Conservation (phyloP, 176 grass and related monocot species). For the bread wheat (Triticum aestivum) region IWGSC_CS_RefSeq_v2.1 NC_057803.1:84597974-84598473, state of each 20-base stretch:
- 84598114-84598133: constrained; percentile 1
- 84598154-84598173: constrained; percentile 44
- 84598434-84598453: constrained; percentile 42
- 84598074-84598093: background rate
- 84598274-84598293: constrained; percentile 58
- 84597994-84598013: constrained; percentile 25
- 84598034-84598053: background rate
- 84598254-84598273: constrained; percentile 86
- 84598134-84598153: constrained; percentile 32
- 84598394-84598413: constrained; percentile 97
- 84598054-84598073: background rate
- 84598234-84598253: constrained; percentile 65
- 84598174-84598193: constrained; percentile 34
- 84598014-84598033: constrained; percentile 2
- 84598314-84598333: constrained; percentile 80
- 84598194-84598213: background rate
- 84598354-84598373: constrained; percentile 87
- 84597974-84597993: constrained; percentile 74
- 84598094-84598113: constrained; percentile 2
- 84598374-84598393: constrained; percentile 74
- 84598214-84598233: constrained; percentile 38
- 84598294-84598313: constrained; percentile 92
- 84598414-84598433: constrained; percentile 85
- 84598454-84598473: constrained; percentile 31
- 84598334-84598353: constrained; percentile 55